phyloP scores from a whole-genome alignment of 495 filamentous ascomycete genomes.

The Aspergillus homomorphus region DNA sequence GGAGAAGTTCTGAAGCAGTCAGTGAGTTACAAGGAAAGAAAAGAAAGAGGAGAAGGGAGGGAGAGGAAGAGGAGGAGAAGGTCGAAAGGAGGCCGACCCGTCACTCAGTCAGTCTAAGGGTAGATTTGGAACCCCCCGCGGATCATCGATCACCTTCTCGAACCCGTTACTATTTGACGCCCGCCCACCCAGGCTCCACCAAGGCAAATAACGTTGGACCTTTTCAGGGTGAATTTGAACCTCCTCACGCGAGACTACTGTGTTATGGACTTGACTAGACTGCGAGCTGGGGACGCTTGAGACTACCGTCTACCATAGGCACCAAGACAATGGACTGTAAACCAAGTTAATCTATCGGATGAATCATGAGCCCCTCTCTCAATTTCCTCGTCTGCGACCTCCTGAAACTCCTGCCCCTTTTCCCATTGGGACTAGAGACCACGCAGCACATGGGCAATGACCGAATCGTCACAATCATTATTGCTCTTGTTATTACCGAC shows the following conservation, averaged over 20 bases:
- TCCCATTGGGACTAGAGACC: not conserved
- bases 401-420: slow-evolving; percentile 19
- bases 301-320: not conserved
- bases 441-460: not conserved
- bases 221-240: slow-evolving; percentile 7
- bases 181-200: slow-evolving; percentile 5
- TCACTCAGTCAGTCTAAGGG: not conserved
- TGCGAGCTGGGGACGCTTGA: not conserved
- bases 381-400: not conserved
- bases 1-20: slow-evolving; percentile 20
- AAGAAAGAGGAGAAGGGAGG: slow-evolving; percentile 14
- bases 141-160: slow-evolving; percentile 15
- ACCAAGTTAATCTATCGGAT: not conserved
- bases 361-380: not conserved
- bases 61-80: slow-evolving; percentile 7
- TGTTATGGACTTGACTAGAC: not conserved
- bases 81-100: slow-evolving; percentile 5
- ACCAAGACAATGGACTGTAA: not conserved
- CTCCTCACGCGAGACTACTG: not conserved
- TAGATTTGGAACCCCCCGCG: slow-evolving; percentile 16
- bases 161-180: slow-evolving; percentile 2
- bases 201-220: slow-evolving; percentile 2
- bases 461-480: not conserved
- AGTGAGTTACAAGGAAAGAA: slow-evolving; percentile 8
- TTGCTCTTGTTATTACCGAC: not conserved